Evolutionary conservation across 257 asterid genomes (phyloP).

Genomic region (Nicotiana knightiana): DNA sequence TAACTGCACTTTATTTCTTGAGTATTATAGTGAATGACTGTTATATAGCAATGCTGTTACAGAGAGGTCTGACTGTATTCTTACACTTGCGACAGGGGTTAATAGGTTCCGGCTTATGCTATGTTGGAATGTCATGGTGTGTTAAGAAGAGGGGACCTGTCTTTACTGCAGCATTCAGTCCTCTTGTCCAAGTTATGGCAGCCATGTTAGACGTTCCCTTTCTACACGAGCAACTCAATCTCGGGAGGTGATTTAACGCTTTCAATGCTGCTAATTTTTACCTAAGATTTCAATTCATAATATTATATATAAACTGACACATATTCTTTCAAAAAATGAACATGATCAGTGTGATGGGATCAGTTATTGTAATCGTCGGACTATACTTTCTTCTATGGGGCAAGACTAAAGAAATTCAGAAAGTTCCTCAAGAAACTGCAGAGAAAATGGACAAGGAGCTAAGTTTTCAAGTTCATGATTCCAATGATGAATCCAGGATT

Average conservation of each 20-base stretch:
- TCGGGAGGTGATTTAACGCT: conserved; percentile 45
- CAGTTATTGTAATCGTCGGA: conserved; percentile 47
- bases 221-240: conserved; percentile 61
- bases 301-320: background rate
- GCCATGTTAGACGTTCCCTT: conserved; percentile 54
- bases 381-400: conserved; percentile 74
- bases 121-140: conserved; percentile 84
- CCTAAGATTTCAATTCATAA: background rate
- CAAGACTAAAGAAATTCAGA: conserved; percentile 44
- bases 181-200: conserved; percentile 61
- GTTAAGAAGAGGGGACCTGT: conserved; percentile 72
- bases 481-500: background rate
- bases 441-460: conserved; percentile 7
- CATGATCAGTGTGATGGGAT: conserved; percentile 51
- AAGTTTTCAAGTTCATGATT: conserved; percentile 8
- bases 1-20: too few species aligned
- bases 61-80: too few species aligned
- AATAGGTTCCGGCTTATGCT: conserved; percentile 74
- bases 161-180: conserved; percentile 74
- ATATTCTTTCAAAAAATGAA: background rate
- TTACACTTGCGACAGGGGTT: conserved; percentile 44
- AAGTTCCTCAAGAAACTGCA: conserved; percentile 10
- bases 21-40: too few species aligned
- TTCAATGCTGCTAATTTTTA: background rate
- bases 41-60: too few species aligned